Evolutionary conservation across 805 yeast species (phyloP).

Genomic region (Kluyveromyces wickerhamii): DNA sequence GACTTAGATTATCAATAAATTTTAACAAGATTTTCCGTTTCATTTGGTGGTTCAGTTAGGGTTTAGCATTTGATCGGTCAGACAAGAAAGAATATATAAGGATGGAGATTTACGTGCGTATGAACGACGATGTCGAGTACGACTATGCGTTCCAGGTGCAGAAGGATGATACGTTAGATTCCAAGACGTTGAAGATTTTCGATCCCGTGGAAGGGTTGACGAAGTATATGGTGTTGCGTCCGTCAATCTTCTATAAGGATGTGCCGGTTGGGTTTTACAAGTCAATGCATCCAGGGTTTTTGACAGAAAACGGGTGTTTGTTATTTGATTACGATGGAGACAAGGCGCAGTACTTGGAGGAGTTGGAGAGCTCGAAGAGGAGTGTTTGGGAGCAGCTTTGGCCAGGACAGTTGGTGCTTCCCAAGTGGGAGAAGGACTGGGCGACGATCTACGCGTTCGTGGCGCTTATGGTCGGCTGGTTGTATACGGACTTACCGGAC

Average conservation of each 20-base stretch:
- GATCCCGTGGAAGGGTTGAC: slow-evolving; percentile 30
- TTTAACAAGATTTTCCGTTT: too few species aligned
- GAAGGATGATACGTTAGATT: slow-evolving; percentile 48
- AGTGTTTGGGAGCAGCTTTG: slow-evolving; percentile 53
- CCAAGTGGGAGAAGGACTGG: slow-evolving; percentile 24
- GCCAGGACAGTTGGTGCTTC: slow-evolving; percentile 80
- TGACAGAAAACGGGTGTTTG: slow-evolving; percentile 78
- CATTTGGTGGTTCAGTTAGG: too few species aligned
- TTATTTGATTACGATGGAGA: slow-evolving; percentile 57
- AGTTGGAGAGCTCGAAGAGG: slow-evolving; percentile 42
- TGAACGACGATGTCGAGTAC: slow-evolving; percentile 76
- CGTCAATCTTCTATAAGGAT: slow-evolving; percentile 62
- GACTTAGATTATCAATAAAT: too few species aligned
- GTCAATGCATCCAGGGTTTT: slow-evolving; percentile 57
- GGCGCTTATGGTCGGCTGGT: slow-evolving; percentile 51
- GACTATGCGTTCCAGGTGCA: slow-evolving; percentile 85
- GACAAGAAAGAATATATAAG: too few species aligned
- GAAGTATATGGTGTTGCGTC: slow-evolving; percentile 65
- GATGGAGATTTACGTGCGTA: slow-evolving; percentile 54
- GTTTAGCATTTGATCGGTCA: too few species aligned
- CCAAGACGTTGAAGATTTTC: slow-evolving; percentile 51
- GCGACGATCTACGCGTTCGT: slow-evolving; percentile 12
- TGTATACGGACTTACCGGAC: slow-evolving; percentile 91
- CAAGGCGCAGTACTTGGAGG: slow-evolving; percentile 36
- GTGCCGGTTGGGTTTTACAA: slow-evolving; percentile 56